phyloP scores from a whole-genome alignment of 192 early-diverging fungal genomes.

The Umbelopsis vinacea region DNA sequence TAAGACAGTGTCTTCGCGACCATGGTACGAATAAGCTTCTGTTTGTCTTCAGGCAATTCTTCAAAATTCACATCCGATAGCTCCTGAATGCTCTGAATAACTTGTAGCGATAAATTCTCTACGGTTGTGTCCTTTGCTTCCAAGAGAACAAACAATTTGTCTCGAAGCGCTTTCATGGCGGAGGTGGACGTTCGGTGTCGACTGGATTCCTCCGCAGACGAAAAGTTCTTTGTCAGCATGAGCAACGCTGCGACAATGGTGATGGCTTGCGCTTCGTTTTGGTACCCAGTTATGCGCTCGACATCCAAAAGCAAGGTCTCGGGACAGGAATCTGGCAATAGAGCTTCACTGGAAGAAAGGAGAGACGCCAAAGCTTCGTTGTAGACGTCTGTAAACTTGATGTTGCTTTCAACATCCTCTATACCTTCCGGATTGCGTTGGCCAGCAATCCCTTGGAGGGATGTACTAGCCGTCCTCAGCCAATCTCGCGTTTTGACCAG shows the following conservation, averaged over 20 bases:
- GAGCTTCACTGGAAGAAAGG: not conserved
- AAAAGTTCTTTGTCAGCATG: conserved; percentile 72
- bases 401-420: not conserved
- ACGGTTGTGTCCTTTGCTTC: conserved; percentile 31
- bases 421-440: conserved; percentile 59
- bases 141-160: conserved; percentile 36
- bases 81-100: conserved; percentile 25
- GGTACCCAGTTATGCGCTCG: conserved; percentile 62
- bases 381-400: conserved; percentile 6
- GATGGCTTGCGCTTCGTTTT: conserved; percentile 75
- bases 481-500: conserved; percentile 65
- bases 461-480: conserved; percentile 52
- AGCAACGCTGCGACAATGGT: conserved; percentile 68
- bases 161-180: conserved; percentile 20
- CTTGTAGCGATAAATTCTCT: conserved; percentile 38
- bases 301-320: conserved; percentile 76
- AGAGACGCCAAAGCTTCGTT: conserved; percentile 25
- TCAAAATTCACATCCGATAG: conserved; percentile 8
- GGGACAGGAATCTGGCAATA: conserved; percentile 45
- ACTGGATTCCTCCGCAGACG: conserved; percentile 21
- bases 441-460: conserved; percentile 35
- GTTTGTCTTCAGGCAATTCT: conserved; percentile 17
- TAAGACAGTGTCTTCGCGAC: conserved; percentile 50
- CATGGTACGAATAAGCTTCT: conserved; percentile 42
- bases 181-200: not conserved